Conservation (phyloP, 2,329 filamentous ascomycete genomes). For the Clarireedia monteithiana region DNA sequence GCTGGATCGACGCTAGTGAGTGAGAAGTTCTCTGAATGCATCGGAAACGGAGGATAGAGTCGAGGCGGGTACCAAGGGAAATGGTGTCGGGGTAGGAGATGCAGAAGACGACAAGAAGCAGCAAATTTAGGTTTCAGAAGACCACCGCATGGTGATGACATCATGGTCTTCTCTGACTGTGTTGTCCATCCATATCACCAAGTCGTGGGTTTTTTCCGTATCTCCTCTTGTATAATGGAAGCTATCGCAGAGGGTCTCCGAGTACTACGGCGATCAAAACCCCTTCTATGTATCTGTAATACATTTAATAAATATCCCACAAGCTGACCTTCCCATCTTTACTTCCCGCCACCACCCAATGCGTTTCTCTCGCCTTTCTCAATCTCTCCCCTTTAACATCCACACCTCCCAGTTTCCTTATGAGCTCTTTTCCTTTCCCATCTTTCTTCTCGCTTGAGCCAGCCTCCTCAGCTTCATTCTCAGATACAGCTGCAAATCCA, state of each 20-base stretch:
- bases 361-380: constrained; percentile 57
- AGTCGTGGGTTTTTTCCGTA: too few relatives aligned
- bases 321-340: constrained; percentile 94
- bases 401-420: constrained; percentile 30
- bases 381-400: constrained; percentile 55
- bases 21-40: too few relatives aligned
- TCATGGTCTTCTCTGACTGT: too few relatives aligned
- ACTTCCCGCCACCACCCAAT: constrained; percentile 73
- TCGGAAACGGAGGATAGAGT: too few relatives aligned
- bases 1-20: too few relatives aligned
- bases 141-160: too few relatives aligned
- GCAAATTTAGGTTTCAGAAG: too few relatives aligned
- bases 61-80: too few relatives aligned
- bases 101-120: too few relatives aligned
- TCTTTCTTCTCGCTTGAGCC: constrained; percentile 6
- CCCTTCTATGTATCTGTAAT: not conserved
- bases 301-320: constrained; percentile 72
- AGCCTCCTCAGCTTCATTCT: constrained; percentile 4
- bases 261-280: too few relatives aligned
- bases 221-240: not conserved
- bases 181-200: too few relatives aligned
- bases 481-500: constrained; percentile 3
- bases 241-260: not conserved
- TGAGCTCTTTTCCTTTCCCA: constrained; percentile 9
- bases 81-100: too few relatives aligned